A percentile compares a stretch with the other conserved stretches of the same genome.
Conservation (phyloP, 768 basidiomycete species). For the Holtermannia corniformis region DNA sequence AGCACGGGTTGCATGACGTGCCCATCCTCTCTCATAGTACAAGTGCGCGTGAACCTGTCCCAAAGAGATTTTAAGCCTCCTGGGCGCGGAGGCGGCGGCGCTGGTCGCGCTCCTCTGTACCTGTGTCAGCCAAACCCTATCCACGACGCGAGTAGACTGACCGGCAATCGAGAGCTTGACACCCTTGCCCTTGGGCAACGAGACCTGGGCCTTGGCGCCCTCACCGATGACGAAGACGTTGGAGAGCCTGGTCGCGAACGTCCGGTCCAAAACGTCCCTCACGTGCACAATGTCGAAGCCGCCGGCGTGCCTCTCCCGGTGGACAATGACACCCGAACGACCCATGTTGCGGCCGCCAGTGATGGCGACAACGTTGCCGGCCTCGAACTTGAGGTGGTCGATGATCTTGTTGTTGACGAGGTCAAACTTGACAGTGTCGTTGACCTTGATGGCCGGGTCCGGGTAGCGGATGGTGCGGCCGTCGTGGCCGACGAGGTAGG, state of each 20-base stretch:
- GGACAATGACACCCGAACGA: conserved; percentile 87
- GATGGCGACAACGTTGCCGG: conserved; percentile 92
- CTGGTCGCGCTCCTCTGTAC: conserved; percentile 61
- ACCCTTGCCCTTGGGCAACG: conserved; percentile 94
- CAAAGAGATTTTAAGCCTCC: conserved; percentile 24
- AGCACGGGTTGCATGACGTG: neutral
- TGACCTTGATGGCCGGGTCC: conserved; percentile 86
- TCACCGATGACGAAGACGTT: conserved; percentile 99
- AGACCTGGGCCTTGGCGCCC: conserved; percentile 91
- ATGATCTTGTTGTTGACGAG: conserved; percentile 86
- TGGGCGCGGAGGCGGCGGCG: conserved; percentile 50
- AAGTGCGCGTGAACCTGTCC: neutral
- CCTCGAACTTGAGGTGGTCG: conserved; percentile 88
- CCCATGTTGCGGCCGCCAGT: conserved; percentile 99
- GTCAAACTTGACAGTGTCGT: conserved; percentile 97
- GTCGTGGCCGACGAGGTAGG: conserved; percentile 96
- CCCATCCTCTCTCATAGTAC: neutral
- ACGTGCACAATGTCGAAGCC: conserved; percentile 99
- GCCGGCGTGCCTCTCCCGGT: conserved; percentile 94
- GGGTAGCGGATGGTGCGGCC: conserved; percentile 99
- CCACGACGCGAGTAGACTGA: conserved; percentile 37
- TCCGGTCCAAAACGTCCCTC: conserved; percentile 86
- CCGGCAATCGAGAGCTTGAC: conserved; percentile 94
- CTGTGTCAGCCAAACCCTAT: neutral
- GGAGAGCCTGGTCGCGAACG: conserved; percentile 92